phyloP scores from a whole-genome alignment of 2,329 filamentous ascomycete species.

The Thelonectria rubi region DNA sequence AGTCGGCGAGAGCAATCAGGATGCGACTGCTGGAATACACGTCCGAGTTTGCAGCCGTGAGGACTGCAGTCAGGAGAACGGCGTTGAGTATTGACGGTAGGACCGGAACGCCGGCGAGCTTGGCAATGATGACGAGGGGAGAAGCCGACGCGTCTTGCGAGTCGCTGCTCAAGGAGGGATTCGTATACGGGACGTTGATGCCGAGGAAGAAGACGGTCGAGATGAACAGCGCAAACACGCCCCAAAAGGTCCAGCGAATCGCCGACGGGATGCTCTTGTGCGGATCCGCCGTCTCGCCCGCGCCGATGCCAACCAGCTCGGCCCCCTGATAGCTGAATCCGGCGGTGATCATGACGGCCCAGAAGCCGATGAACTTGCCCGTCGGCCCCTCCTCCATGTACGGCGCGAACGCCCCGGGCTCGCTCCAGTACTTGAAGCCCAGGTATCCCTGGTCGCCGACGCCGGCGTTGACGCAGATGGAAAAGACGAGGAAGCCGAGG shows the following conservation, averaged over 20 bases:
- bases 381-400: constrained; percentile 63
- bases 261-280: constrained; percentile 76
- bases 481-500: constrained; percentile 78
- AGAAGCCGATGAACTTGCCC: constrained; percentile 74
- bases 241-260: constrained; percentile 78
- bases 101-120: constrained; percentile 69
- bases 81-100: constrained; percentile 79
- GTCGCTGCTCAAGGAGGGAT: constrained; percentile 60
- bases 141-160: constrained; percentile 69
- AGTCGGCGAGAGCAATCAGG: constrained; percentile 71
- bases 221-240: constrained; percentile 75
- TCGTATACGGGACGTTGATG: constrained; percentile 72
- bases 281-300: constrained; percentile 78
- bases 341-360: constrained; percentile 74
- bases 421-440: constrained; percentile 76
- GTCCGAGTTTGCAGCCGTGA: constrained; percentile 81
- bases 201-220: constrained; percentile 75
- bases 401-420: constrained; percentile 74
- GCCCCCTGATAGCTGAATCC: constrained; percentile 76
- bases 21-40: constrained; percentile 77
- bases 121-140: constrained; percentile 69
- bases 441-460: constrained; percentile 76
- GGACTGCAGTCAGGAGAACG: constrained; percentile 80
- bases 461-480: constrained; percentile 78
- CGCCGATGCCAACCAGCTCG: constrained; percentile 80